Conservation (phyloP, 441 rosid species). For the Populus tomentosa region DNA sequence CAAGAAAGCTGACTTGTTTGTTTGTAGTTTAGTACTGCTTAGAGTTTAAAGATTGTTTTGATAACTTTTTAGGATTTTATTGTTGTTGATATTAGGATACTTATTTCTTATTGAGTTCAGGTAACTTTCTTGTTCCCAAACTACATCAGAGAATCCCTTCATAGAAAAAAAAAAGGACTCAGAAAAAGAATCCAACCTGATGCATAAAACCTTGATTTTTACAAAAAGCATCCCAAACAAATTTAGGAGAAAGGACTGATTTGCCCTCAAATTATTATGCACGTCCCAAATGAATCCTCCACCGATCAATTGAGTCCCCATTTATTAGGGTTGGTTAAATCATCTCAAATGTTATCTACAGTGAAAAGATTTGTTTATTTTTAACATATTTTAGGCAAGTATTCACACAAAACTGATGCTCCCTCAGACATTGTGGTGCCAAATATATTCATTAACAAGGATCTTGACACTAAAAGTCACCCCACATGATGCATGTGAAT, state of each 20-base stretch:
- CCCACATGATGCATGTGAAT: background rate
- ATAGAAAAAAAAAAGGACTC: background rate
- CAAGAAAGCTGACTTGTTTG: background rate
- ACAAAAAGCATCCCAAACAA: background rate
- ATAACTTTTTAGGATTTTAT: background rate
- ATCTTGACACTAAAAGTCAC: background rate
- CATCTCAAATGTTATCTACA: background rate
- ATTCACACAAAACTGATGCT: background rate
- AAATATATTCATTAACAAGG: background rate
- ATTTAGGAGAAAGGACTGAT: background rate
- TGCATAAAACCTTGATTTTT: background rate
- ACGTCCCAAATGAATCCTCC: background rate
- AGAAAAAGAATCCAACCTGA: background rate
- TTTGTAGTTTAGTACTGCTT: background rate
- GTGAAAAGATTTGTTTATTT: background rate
- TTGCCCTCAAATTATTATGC: background rate
- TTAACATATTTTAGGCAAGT: background rate
- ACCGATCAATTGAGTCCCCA: background rate
- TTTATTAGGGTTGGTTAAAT: background rate
- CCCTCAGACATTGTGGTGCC: background rate
- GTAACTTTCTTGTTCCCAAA: background rate
- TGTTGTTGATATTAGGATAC: background rate
- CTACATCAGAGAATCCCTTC: background rate
- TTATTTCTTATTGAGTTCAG: background rate
- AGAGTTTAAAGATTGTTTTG: background rate